Evolutionary conservation across 2,329 filamentous ascomycete genomes (phyloP).

Genomic region (Sphaerulina musiva): DNA sequence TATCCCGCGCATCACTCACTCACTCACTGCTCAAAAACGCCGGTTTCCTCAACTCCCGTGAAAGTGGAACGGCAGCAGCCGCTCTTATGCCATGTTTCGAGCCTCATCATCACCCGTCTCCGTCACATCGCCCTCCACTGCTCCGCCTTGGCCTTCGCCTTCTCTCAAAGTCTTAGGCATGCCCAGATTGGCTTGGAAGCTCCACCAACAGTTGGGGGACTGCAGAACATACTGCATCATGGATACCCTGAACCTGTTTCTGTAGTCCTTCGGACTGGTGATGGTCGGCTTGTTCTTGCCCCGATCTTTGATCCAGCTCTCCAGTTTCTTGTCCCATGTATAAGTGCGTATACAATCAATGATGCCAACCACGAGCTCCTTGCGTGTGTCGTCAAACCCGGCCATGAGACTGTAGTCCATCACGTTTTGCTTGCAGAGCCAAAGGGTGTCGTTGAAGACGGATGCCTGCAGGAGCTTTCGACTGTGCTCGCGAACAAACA

Average conservation of each 20-base stretch:
- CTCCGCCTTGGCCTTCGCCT: constrained; percentile 7
- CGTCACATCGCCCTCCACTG: constrained; percentile 9
- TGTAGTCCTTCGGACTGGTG: constrained; percentile 95
- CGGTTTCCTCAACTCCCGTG: neutral
- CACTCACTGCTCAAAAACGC: neutral
- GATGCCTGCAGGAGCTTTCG: constrained; percentile 87
- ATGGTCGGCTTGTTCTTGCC: constrained; percentile 86
- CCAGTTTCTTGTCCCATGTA: constrained; percentile 99
- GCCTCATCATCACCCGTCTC: constrained; percentile 5
- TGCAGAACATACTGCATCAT: constrained; percentile 86
- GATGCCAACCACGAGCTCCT: constrained; percentile 92
- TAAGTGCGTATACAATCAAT: constrained; percentile 98
- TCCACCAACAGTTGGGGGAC: constrained; percentile 69
- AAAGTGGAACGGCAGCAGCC: neutral
- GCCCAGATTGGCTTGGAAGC: constrained; percentile 46
- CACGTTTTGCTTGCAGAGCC: constrained; percentile 87
- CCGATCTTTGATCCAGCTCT: constrained; percentile 98
- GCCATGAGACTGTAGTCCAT: constrained; percentile 99
- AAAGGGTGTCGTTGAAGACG: constrained; percentile 96
- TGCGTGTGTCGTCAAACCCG: constrained; percentile 81
- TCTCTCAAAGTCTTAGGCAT: constrained; percentile 31
- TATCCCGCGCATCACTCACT: no score
- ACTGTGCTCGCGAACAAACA: constrained; percentile 92
- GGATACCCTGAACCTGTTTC: constrained; percentile 87
- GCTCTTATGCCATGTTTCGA: neutral